These are phyloP conservation scores for Suillus subluteus DNA, from an alignment of 768 basidiomycete genomes.

Conservation along the genomic window DNA sequence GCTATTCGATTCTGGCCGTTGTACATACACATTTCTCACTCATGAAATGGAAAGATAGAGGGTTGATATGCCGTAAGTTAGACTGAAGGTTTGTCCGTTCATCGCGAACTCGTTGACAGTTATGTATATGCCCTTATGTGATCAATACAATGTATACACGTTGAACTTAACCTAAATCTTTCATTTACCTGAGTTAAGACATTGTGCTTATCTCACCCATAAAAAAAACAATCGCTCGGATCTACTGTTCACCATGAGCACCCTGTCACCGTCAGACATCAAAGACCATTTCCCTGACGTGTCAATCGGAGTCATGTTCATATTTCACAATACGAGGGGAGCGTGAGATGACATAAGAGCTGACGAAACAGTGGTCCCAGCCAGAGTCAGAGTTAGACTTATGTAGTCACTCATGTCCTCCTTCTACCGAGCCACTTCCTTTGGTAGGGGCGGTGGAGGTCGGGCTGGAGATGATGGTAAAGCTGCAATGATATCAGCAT, in stretches of 20 bases:
- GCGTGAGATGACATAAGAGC: neutral
- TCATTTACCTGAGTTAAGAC: neutral
- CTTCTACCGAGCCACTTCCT: neutral
- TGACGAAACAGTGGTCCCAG: neutral
- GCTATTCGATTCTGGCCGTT: neutral
- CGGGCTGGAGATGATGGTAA: neutral
- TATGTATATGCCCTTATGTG: neutral
- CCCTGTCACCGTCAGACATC: neutral
- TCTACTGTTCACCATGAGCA: neutral
- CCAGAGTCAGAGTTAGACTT: neutral
- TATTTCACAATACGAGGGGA: neutral
- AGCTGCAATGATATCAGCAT: neutral
- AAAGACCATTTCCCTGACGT: neutral
- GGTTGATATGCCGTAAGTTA: constrained; percentile 13
- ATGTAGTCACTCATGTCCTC: neutral
- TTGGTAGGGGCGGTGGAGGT: neutral
- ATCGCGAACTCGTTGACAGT: neutral
- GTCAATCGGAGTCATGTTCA: neutral
- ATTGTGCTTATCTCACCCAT: neutral
- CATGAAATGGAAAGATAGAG: neutral
- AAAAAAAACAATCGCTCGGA: neutral
- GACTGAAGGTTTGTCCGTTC: constrained; percentile 1
- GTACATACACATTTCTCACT: neutral
- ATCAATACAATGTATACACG: neutral
- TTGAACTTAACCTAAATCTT: neutral